Conservation (phyloP, 305 asterid genomes). For the Nicotiana rustica region DNA sequence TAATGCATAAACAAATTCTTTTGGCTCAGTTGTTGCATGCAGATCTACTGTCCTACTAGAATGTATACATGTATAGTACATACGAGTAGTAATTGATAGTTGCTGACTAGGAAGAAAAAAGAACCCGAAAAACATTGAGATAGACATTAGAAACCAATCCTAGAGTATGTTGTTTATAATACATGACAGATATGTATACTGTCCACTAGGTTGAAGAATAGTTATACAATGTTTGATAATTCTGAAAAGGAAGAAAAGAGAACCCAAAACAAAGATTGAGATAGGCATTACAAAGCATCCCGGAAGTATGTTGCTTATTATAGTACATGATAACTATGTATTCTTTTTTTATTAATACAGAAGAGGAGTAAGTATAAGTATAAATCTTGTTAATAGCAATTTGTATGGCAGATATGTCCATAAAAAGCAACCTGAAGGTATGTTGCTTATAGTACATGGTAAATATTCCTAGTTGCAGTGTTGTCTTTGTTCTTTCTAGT, state of each 20-base stretch:
- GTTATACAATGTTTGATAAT: neutral
- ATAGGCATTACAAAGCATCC: neutral
- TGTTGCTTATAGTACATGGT: neutral
- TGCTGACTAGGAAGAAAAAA: neutral
- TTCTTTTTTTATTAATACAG: neutral
- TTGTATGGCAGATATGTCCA: neutral
- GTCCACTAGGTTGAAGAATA: neutral
- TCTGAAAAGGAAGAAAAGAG: neutral
- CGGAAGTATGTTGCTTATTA: conserved; percentile 8
- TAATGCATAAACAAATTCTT: conserved; percentile 29
- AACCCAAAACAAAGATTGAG: neutral
- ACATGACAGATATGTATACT: neutral
- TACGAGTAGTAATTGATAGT: neutral
- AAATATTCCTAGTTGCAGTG: neutral
- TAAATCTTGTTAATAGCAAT: conserved; percentile 13
- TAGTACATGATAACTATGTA: neutral
- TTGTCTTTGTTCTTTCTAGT: neutral
- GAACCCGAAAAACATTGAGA: neutral
- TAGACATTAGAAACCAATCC: neutral
- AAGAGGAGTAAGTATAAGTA: neutral
- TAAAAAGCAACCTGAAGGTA: neutral
- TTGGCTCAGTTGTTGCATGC: conserved; percentile 5
- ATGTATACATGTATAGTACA: neutral
- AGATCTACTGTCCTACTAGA: neutral
- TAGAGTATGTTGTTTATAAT: neutral